A percentile compares a stretch with the other conserved stretches of the same genome.
phyloP scores from a whole-genome alignment of 495 filamentous ascomycete genomes.

The Xylaria telfairii region DNA sequence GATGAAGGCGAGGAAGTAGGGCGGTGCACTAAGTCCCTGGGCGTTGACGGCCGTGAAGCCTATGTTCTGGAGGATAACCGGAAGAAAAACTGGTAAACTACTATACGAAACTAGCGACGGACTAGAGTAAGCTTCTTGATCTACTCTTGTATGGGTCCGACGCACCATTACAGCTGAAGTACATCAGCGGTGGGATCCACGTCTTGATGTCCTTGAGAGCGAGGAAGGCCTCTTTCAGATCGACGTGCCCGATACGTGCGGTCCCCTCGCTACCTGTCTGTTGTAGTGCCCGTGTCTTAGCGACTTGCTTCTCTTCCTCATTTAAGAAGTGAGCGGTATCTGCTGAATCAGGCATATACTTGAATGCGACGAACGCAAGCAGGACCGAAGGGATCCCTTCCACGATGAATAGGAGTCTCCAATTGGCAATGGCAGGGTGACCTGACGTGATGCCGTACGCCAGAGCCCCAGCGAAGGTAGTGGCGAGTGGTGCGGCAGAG shows the following conservation, averaged over 20 bases:
- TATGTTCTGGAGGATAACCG: slow-evolving; percentile 79
- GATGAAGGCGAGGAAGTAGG: slow-evolving; percentile 79
- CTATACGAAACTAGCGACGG: slow-evolving; percentile 64
- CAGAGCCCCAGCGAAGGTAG: slow-evolving; percentile 80
- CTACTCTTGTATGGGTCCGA: neutral
- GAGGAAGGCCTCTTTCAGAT: slow-evolving; percentile 63
- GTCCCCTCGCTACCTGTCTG: slow-evolving; percentile 62
- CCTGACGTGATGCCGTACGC: slow-evolving; percentile 84
- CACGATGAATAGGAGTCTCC: slow-evolving; percentile 83
- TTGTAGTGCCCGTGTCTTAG: slow-evolving; percentile 64
- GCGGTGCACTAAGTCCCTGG: slow-evolving; percentile 82
- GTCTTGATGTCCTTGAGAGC: slow-evolving; percentile 68
- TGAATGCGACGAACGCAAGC: slow-evolving; percentile 69
- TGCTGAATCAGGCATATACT: slow-evolving; percentile 74
- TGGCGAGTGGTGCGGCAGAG: slow-evolving; percentile 79
- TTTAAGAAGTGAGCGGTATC: slow-evolving; percentile 72
- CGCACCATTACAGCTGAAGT: slow-evolving; percentile 60
- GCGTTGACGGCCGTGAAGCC: slow-evolving; percentile 74
- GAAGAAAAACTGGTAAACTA: slow-evolving; percentile 86
- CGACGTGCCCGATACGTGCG: slow-evolving; percentile 55
- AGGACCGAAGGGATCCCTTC: slow-evolving; percentile 78
- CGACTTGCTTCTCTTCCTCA: slow-evolving; percentile 72
- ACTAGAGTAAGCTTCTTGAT: slow-evolving; percentile 3
- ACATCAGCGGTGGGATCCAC: slow-evolving; percentile 51
- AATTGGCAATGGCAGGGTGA: slow-evolving; percentile 69